Conservation (phyloP, 805 yeast species). For the Candida orba region DNA sequence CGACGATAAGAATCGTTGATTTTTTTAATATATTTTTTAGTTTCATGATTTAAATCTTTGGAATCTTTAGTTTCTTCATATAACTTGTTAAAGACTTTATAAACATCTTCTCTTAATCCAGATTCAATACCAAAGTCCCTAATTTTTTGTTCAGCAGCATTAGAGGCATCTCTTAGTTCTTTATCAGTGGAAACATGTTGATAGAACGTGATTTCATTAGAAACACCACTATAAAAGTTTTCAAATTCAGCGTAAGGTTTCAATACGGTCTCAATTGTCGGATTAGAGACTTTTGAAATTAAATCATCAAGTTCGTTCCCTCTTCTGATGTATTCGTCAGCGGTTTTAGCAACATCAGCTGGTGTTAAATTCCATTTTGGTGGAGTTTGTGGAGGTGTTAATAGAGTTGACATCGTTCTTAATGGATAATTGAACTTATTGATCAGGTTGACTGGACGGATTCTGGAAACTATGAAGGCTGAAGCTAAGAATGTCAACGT, state of each 20-base stretch:
- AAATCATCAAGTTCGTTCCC: conserved; percentile 43
- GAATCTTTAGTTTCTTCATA: conserved; percentile 31
- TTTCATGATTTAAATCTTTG: conserved; percentile 40
- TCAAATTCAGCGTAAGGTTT: conserved; percentile 44
- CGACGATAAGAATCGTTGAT: conserved; percentile 50
- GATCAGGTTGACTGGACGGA: not conserved
- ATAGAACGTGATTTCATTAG: conserved; percentile 54
- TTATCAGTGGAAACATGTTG: conserved; percentile 64
- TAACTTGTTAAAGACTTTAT: conserved; percentile 47
- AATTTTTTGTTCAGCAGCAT: conserved; percentile 50
- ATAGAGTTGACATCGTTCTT: conserved; percentile 9
- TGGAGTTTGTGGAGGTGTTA: conserved; percentile 18
- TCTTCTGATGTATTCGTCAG: conserved; percentile 37
- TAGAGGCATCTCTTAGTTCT: conserved; percentile 65
- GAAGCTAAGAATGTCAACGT: conserved; percentile 1
- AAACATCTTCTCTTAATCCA: conserved; percentile 60
- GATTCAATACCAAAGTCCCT: conserved; percentile 57
- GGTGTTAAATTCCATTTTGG: conserved; percentile 60
- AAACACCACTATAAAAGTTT: conserved; percentile 38
- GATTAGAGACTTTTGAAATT: conserved; percentile 37
- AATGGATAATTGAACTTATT: not conserved
- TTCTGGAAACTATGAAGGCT: not conserved
- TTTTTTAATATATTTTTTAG: conserved; percentile 51
- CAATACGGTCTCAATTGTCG: conserved; percentile 52
- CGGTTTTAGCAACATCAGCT: conserved; percentile 34